Base-by-base conservation (phyloP, 192 early-diverging fungal species). In the Coemansia sp. region DNA sequence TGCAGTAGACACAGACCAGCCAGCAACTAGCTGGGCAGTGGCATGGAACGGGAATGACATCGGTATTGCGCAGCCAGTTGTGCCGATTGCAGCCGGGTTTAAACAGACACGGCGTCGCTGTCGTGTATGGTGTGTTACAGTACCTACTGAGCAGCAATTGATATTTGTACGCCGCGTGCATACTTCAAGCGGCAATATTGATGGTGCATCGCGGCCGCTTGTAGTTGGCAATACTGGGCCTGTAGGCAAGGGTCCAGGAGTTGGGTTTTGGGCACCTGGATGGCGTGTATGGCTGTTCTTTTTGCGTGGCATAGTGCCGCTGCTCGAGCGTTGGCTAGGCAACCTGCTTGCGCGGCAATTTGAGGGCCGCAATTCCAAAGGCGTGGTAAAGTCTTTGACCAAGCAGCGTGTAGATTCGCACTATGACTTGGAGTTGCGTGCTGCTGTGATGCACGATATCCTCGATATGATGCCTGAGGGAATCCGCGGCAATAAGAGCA, bases 211-310 rank as follows among this genome's bases (percentile, higher is more conserved):
- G 50, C 43, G 50, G 6, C 53, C 93, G 84, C 68, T 78, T 26
- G 23, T 26, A 4, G 23, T 26, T 26, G 23, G 23, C 23, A 26
- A 26, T 26, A 94, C 91, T 6, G 97, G 94, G 0, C 87, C 94
- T 3, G 94, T 99, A 19, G 94, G 94, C 26, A 97, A 97, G 72
- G 97, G 97, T 36, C 97, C 97, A 12, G 97, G 97, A 62, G 89
- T 91, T 52, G 97, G 97, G 33, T 94, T 99, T 72, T 99, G 97
- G 97, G 94, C 94, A 9, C 97, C 97, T 15, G 93, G 91, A 33
- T 99, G 97, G 97, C 88, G 97, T 55, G 97, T 99, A 37, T 99
- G 97, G 97, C 83, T 99, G 26, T 99, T 99, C 79, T 99, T 97
- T 81, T 80, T 99, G 86, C 91, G 97, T 50, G 97, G 94, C 50